These are phyloP conservation scores for Brassica nigra DNA, from an alignment of 345 rosid species.

Conservation along the genomic window DNA sequence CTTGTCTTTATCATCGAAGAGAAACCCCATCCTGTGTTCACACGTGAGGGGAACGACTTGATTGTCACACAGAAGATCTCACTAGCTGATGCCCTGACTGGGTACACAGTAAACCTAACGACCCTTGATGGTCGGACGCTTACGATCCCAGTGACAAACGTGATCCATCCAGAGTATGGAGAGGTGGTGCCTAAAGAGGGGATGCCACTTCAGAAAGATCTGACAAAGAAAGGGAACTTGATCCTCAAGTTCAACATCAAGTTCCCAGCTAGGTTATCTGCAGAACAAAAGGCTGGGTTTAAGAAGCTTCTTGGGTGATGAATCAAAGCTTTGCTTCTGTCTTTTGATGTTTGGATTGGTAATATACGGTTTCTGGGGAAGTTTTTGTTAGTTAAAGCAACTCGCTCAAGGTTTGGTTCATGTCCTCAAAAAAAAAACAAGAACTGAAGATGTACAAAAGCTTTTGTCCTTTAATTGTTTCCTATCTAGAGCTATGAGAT, in stretches of 20 bases:
- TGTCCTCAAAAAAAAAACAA: neutral
- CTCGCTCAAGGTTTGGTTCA: conserved; percentile 18
- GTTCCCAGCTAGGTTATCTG: conserved; percentile 55
- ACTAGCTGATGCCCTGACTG: conserved; percentile 60
- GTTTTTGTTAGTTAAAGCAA: neutral
- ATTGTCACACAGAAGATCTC: conserved; percentile 49
- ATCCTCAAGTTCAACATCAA: conserved; percentile 60
- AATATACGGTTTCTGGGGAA: neutral
- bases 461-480: neutral
- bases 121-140: conserved; percentile 60
- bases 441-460: conserved; percentile 19
- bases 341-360: neutral
- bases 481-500: too few species aligned
- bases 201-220: conserved; percentile 67
- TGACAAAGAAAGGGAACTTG: conserved; percentile 56
- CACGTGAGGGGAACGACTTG: conserved; percentile 62
- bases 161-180: conserved; percentile 59
- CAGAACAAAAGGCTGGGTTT: conserved; percentile 59
- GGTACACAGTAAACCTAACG: conserved; percentile 50
- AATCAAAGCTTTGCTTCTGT: neutral
- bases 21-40: conserved; percentile 58
- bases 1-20: conserved; percentile 57
- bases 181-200: conserved; percentile 57
- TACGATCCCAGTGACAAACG: conserved; percentile 47
- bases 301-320: conserved; percentile 46